Evolutionary conservation across 805 yeast species (phyloP), one percentile per base, ranked within the genome.

Genomic region (Barnettozyma botsteinii): DNA sequence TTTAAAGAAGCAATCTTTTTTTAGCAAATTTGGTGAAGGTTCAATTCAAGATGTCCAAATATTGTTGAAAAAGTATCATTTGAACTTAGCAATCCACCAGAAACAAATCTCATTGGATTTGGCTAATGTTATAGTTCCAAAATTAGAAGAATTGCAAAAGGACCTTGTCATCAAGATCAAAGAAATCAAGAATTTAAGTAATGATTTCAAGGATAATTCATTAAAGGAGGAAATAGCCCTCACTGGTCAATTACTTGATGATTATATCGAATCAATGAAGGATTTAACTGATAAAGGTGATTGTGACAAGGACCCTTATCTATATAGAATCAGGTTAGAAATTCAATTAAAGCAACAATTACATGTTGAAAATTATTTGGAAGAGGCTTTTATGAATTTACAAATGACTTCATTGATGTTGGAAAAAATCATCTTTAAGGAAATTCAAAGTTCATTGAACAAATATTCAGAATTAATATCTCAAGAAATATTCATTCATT

Each of bases 341-440:
- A 69, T 78, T 50, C 91, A 83, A 61, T 73, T 93, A 52, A 80
- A 75, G 49, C 74, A 73, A 49, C 95, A 87, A 59, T 62, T 91
- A 37, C 72, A 73, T 18, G 95, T 87, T 60, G 97, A 91, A 59
- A 83, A 81, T 63, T 83, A 80, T 55, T 66, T 91, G 35, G 86
- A 87, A 55, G 96, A 88, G 56, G 95, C 96, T 0, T 89, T 77
- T 58, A 70, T 81, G 49, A 89, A 91, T 60, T 72, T 89, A 50
- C 95, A 91, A 65, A 75, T 77, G 29, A 82, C 95, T 1, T 96
- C 95, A 30, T 76, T 81, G 40, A 93, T 87, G 58, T 70, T 93
- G 45, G 98, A 84, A 57, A 79, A 83, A 52, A 89, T 86, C 43
- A 88, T 93, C 11, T 86, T 79, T 33, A 70, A 79, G 57, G 96